Base-by-base conservation (phyloP, 1,284 basidiomycete genomes). In the Mycena citricolor region DNA sequence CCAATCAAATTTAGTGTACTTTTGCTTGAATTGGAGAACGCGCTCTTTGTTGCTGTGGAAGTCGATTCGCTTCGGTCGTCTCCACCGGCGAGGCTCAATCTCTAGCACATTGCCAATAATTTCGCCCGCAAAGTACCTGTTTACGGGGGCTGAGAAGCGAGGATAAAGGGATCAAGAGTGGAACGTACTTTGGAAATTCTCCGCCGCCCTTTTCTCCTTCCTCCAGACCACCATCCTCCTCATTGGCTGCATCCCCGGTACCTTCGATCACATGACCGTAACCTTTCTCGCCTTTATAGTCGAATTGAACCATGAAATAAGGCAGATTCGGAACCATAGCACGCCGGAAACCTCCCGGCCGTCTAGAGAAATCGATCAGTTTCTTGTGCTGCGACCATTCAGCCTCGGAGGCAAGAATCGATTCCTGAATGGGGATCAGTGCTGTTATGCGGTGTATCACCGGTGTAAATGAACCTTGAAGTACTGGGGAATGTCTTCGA, bases 361-460 rank as follows among this genome's bases (percentile, higher is more conserved):
- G 77, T 7, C 80, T 67, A 3, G 87, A 81, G 61, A 99, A 99
- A 60, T 95, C 88, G 53, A 99, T 97, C 37, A 98, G 71, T 62
- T 98, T 97, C 61, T 90, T 90, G 69, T 99, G 93, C 60, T 97
- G 92, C 8, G 93, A 91, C 93, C 94, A 99, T 68, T 99, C 97
- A 6, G 85, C 79, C 62, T 97, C 97, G 4, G 89, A 92, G 23
- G 84, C 77, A 4, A 94, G 65, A 50, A 99, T 94, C 1, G 90
- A 91, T 81, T 97, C 91, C 88, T 92, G 54, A 4, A 51, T 11
- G 28, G 26, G 28, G 42, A 25, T 52, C 20, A 51, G 26, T 22
- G 6, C 29, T 29, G 21, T 35, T 10, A 21, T 17, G 7, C 6
- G 14, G 20, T n/a, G 26, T n/a, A 11, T 29, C 26, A n/a, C n/a